Base-by-base conservation (phyloP, 495 filamentous ascomycete genomes). In the Penicillium verhagenii region DNA sequence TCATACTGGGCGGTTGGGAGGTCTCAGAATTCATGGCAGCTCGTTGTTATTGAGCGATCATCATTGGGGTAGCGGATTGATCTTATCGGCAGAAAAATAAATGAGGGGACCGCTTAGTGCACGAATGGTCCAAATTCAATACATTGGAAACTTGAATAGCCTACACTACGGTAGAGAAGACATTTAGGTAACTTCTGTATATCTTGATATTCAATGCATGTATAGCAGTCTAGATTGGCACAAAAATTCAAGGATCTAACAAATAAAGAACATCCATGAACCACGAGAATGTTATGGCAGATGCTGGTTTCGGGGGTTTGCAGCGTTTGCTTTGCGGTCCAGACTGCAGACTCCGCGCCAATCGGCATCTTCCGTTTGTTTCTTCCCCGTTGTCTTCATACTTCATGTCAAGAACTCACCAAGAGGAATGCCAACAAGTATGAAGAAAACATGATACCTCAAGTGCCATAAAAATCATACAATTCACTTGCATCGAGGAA, bases 11-110 rank as follows among this genome's bases (percentile, higher is more conserved):
- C 31, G 56, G 28, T n/a, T 35, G 40, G 26, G 40, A 43, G 18
- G 53, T 52, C 56, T 61, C 60, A 31, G 61, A 48, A 35, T 57
- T 65, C 71, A 74, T 75, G 61, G 53, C 57, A 56, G 49, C 33
- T 56, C 39, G 39, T 54, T 52, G 25, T 65, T 19, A 58, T 54
- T 52, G 53, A 31, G 38, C 50, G 56, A 28, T 50, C 47, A 56
- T 58, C 47, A 16, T 56, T 47, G 23, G 47, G 53, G 45, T 52
- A 28, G 6, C 46, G 38, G 24, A 21, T 50, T 56, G 52, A 52
- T 48, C 52, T 60, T 67, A 63, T 58, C 61, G 56, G 21, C 43
- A 26, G 21, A 26, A 16, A 26, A 26, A 26, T 25, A 13, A 44
- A 28, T 46, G 5, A 13, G 6, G 33, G 33, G 33, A 35, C 33